Percentiles rank a stretch among this genome's conserved stretches.
Conservation (phyloP, 441 rosid species). For the Lagerstroemia fauriei region DNA sequence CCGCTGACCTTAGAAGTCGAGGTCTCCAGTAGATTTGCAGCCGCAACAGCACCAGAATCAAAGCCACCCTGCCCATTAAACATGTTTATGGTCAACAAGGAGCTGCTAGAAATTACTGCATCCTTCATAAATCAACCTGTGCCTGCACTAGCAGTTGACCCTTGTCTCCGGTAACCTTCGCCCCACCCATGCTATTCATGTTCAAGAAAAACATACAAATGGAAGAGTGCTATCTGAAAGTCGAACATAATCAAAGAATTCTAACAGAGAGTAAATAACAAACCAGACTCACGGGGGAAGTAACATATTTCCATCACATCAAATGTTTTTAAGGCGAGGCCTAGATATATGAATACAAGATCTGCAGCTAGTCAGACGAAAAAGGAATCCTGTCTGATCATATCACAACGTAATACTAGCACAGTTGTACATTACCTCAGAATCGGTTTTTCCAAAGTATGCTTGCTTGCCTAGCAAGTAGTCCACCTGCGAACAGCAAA, state of each 20-base stretch:
- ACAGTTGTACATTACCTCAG: conserved; percentile 57
- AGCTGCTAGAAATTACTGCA: not conserved
- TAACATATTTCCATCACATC: no score
- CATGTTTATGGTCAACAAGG: not conserved
- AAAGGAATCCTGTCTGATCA: not conserved
- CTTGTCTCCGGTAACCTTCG: not conserved
- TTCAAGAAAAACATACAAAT: not conserved
- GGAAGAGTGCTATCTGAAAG: not conserved
- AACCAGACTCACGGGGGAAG: not conserved
- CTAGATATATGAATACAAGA: not conserved
- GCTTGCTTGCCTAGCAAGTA: conserved; percentile 83
- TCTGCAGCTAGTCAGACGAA: not conserved
- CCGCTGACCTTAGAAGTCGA: conserved; percentile 49
- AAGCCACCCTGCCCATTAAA: conserved; percentile 71
- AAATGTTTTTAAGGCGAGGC: no score
- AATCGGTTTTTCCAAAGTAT: conserved; percentile 63
- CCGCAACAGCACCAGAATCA: conserved; percentile 70
- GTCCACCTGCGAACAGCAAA: conserved; percentile 57
- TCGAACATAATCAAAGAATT: no score
- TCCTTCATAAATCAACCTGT: not conserved
- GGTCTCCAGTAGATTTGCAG: conserved; percentile 78
- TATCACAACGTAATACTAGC: not conserved
- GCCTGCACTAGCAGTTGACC: not conserved
- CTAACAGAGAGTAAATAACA: not conserved
- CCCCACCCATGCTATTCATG: not conserved